phyloP scores from a whole-genome alignment of 2,329 filamentous ascomycete species.

The Diaporthe aspalathi region DNA sequence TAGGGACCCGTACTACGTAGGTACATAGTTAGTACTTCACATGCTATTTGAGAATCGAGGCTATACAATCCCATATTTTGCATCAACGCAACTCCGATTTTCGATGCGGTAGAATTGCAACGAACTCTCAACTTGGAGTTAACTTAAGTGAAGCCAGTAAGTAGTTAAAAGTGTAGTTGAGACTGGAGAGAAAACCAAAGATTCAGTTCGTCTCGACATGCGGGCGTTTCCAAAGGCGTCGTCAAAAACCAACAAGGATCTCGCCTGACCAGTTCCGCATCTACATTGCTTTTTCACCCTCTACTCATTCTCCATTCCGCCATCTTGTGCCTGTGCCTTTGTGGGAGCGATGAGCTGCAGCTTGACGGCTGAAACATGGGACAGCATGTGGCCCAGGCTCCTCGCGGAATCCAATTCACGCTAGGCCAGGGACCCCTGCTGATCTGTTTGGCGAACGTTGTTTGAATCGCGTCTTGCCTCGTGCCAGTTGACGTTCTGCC shows the following conservation, averaged over 20 bases:
- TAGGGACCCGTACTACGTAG: too few relatives aligned
- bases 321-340: not conserved
- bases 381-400: slow-evolving; percentile 9
- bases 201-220: not conserved
- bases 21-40: too few relatives aligned
- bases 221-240: not conserved
- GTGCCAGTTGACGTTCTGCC: slow-evolving; percentile 26
- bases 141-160: too few relatives aligned
- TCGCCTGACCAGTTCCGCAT: not conserved
- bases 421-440: slow-evolving; percentile 27
- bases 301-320: not conserved
- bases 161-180: not conserved
- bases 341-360: not conserved
- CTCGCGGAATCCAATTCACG: slow-evolving; percentile 21
- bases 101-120: too few relatives aligned
- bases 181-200: not conserved
- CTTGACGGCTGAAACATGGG: slow-evolving; percentile 24
- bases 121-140: too few relatives aligned
- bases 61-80: not conserved
- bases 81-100: too few relatives aligned
- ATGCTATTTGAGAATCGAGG: too few relatives aligned
- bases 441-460: slow-evolving; percentile 29
- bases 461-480: slow-evolving; percentile 35
- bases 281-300: not conserved
- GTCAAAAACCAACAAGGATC: not conserved